Evolutionary conservation across 441 rosid genomes (phyloP), one percentile per base, ranked within the genome.

Genomic region (Metrosideros polymorpha): DNA sequence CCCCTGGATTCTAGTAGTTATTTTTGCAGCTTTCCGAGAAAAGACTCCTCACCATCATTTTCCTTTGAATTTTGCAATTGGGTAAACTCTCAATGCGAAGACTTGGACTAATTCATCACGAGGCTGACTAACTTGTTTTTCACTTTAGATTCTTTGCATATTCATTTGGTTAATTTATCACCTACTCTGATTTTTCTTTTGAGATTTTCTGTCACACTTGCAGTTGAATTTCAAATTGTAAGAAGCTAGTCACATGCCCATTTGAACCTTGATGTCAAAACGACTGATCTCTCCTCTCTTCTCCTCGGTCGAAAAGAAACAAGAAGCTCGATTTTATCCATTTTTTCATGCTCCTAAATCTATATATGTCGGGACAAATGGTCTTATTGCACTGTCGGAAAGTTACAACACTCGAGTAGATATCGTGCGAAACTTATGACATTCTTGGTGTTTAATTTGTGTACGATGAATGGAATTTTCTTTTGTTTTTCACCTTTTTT

Each of bases 351-450:
- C 18, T 57, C 32, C 4, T 12, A 57, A n/a, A n/a, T 57, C 63
- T n/a, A 57, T 13, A 57, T 57, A 57, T 9, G 0, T 63, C 27
- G 9, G 17, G 6, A 66, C 7, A 39, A 0, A 35, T 66, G 45
- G 6, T 66, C 6, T 32, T 0, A 32, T 1, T 9, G 7, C 8
- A 5, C 4, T 5, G 6, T 19, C 0, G 13, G 9, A 35, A 32
- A 9, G 1, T 32, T 6, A 19, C 8, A 24, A 6, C 55, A 7
- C 7, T 51, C 53, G 7, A 51, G 7, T 51, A 51, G 17, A 17
- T 7, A 7, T 7, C 1, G 3, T 52, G 6, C 3, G 9, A 51
- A 51, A 49, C 4, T 15, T 18, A 54, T 54, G 27, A 2, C 12
- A 22, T 18, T 54, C 22, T 0, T 5, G 4, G 2, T 22, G 56